Base-by-base conservation (phyloP, 345 rosid species). In the Murraya koenigii region DNA sequence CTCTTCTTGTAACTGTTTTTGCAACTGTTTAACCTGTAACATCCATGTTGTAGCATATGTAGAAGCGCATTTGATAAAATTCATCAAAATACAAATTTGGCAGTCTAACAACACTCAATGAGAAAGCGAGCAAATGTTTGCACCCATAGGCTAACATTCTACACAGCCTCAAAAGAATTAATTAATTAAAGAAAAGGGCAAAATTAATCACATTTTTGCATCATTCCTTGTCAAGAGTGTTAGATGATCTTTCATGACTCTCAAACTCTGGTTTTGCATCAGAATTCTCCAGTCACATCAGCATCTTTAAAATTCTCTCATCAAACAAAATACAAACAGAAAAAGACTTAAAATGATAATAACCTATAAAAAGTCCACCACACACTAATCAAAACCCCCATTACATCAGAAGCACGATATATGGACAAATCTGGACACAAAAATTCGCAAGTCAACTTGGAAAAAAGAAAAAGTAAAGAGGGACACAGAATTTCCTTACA, bases 1-100 rank as follows among this genome's bases (percentile, higher is more conserved):
- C 84, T 93, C 98, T 72, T 88, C 93, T 83, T 93, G 92, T 85
- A 94, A 87, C 77, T 88, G 86, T 41, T 85, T 83, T 64, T 90
- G 94, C 90, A 94, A 62, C 81, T 77, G 89, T 81, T 88, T 84
- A 56, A 94, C 85, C 98, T 94, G 89, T 75, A 78, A 62, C 73
- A 79, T 66, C 72, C 73, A 71, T 69, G 62, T 20, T 11, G 63
- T 7, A 55, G 71, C 66, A 78, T 59, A 74, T 35, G 55, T 72
- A 38, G 20, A 58, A 64, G 65, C 55, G 47, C 55, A 59, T 54
- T 64, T 63, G 13, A 75, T 22, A 17, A 28, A 30, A 44, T 25
- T 47, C 70, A 63, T 62, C 7, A 66, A 63, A 63, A 63, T 30
- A 7, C 0, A 62, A 75, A 66, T 49, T 41, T 33, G 39, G 30